These are phyloP conservation scores for Solanum dulcamara DNA, from an alignment of 257 asterid species.

Conservation along the genomic window DNA sequence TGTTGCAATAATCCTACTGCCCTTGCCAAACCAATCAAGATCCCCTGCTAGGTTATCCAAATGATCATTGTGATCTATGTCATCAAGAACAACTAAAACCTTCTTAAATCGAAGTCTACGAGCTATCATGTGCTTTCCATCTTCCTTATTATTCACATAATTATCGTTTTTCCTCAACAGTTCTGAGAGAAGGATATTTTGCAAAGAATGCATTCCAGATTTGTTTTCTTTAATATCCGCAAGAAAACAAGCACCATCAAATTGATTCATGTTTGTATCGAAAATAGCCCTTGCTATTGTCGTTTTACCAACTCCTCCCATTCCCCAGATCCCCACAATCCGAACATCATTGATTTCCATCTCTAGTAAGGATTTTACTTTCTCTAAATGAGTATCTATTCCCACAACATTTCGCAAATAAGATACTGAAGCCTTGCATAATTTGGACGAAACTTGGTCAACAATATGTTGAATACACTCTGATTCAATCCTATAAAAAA, in stretches of 20 bases:
- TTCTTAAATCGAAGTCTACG: neutral
- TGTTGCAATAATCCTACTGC: too few relatives aligned
- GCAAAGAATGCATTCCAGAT: neutral
- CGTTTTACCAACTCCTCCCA: neutral
- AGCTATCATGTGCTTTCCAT: neutral
- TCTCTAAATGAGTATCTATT: too few relatives aligned
- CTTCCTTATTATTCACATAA: neutral
- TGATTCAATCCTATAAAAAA: neutral
- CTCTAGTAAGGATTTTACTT: too few relatives aligned
- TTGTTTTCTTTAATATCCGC: neutral
- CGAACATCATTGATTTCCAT: neutral
- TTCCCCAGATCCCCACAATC: neutral
- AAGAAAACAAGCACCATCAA: neutral
- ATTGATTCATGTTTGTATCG: neutral
- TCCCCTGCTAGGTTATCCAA: too few relatives aligned
- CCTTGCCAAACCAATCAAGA: too few relatives aligned
- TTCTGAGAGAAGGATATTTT: neutral
- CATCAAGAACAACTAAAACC: neutral
- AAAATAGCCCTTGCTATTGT: neutral
- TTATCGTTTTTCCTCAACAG: neutral
- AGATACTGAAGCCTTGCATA: too few relatives aligned
- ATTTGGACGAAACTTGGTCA: neutral
- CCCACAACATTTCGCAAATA: too few relatives aligned
- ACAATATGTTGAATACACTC: neutral
- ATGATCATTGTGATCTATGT: neutral